Conservation (phyloP, 2,329 filamentous ascomycete genomes). For the Trichoderma sp. region DNA sequence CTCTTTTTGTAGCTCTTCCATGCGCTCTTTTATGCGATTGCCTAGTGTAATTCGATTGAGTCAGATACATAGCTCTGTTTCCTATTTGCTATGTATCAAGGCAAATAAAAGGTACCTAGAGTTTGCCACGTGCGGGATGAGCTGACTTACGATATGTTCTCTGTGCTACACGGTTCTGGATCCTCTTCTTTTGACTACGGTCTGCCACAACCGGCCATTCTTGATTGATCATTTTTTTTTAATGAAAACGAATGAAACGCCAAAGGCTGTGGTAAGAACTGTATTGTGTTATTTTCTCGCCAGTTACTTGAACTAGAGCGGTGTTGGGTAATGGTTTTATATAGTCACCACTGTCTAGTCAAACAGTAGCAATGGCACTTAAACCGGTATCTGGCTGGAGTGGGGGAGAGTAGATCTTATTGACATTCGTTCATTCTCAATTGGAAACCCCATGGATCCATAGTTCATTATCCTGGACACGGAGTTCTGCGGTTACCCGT, state of each 20-base stretch:
- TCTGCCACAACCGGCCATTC: conserved; percentile 17
- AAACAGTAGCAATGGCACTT: background rate
- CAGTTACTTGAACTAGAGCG: background rate
- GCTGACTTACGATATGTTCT: conserved; percentile 19
- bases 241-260: background rate
- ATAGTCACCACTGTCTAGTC: background rate
- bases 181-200: conserved; percentile 22
- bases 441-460: background rate
- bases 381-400: background rate
- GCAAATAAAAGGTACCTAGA: background rate
- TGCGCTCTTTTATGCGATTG: conserved; percentile 22
- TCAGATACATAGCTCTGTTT: background rate
- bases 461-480: background rate
- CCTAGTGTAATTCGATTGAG: background rate
- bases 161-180: conserved; percentile 21
- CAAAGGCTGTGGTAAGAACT: background rate
- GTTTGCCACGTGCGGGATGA: background rate
- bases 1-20: conserved; percentile 22
- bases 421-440: background rate
- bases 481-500: background rate
- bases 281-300: background rate
- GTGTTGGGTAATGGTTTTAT: background rate
- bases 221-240: conserved; percentile 3
- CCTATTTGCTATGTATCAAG: background rate
- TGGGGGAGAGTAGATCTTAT: background rate